Percentiles rank a stretch among this genome's conserved stretches.
These are phyloP conservation scores for Lasiosphaeris hirsuta DNA, from an alignment of 495 filamentous ascomycete species.

Conservation along the genomic window DNA sequence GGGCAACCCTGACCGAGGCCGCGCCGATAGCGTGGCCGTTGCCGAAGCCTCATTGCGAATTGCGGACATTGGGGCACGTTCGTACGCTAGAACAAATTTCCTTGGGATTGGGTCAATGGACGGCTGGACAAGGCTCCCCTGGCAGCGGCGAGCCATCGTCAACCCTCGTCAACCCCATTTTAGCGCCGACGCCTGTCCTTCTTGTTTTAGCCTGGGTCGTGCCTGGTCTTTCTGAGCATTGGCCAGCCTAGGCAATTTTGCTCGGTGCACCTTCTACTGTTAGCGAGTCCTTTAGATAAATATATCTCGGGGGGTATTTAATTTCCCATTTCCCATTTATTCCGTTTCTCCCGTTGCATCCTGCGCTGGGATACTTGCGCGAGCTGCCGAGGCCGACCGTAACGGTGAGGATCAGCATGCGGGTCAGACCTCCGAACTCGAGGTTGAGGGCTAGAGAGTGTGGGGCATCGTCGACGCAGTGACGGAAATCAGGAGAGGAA, in stretches of 20 bases:
- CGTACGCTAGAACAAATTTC: constrained; percentile 11
- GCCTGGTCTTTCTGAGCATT: neutral
- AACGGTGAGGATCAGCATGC: no score
- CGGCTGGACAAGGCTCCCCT: neutral
- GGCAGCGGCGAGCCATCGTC: neutral
- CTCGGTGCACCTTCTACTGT: neutral
- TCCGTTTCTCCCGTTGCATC: no score
- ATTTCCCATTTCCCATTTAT: neutral
- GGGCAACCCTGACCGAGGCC: neutral
- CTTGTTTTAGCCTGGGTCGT: constrained; percentile 8
- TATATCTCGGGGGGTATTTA: neutral
- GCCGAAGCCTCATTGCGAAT: constrained; percentile 9
- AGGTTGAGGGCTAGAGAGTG: no score
- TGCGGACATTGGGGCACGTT: constrained; percentile 9
- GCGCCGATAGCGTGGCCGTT: constrained; percentile 7
- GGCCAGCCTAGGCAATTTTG: neutral
- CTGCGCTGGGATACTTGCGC: no score
- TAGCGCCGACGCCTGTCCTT: neutral
- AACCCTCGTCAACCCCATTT: neutral
- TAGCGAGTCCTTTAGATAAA: neutral
- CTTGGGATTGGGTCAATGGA: constrained; percentile 6
- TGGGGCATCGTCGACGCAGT: no score
- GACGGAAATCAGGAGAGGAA: no score
- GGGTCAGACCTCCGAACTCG: no score
- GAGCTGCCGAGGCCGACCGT: no score